Percentiles rank a stretch among this genome's conserved stretches.
Evolutionary conservation across 2,329 filamentous ascomycete genomes (phyloP).

Genomic region (Capronia epimyces): DNA sequence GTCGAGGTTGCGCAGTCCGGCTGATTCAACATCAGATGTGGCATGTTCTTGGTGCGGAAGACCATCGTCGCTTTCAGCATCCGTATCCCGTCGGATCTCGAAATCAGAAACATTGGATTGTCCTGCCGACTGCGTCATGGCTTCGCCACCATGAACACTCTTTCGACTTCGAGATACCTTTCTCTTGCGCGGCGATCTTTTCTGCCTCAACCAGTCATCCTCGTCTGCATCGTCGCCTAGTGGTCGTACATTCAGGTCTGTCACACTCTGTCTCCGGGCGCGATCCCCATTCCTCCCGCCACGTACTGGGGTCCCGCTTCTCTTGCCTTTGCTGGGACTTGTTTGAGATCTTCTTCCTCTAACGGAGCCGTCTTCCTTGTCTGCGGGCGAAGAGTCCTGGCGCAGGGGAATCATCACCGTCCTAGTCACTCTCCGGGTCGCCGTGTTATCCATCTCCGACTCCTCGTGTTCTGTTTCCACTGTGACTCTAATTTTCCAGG

Average conservation of each 20-base stretch:
- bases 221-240: conserved; percentile 27
- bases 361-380: neutral
- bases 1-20: conserved; percentile 23
- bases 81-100: conserved; percentile 20
- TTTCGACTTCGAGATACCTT: conserved; percentile 9
- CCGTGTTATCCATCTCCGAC: conserved; percentile 33
- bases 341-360: conserved; percentile 9
- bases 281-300: conserved; percentile 9
- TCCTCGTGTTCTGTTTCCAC: conserved; percentile 45
- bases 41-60: neutral
- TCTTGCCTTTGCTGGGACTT: conserved; percentile 12
- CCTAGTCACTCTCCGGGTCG: conserved; percentile 27
- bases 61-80: conserved; percentile 10
- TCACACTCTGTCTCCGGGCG: conserved; percentile 26
- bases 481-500: conserved; percentile 46
- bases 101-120: conserved; percentile 2
- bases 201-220: conserved; percentile 26
- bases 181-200: conserved; percentile 23
- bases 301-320: conserved; percentile 21
- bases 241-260: conserved; percentile 26
- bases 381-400: conserved; percentile 17
- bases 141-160: neutral
- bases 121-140: neutral
- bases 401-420: conserved; percentile 43
- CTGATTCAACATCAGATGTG: conserved; percentile 2